A percentile compares a stretch with the other conserved stretches of the same genome.
Evolutionary conservation across 2,329 filamentous ascomycete genomes (phyloP).

Genomic region (Aspergillus sergii): DNA sequence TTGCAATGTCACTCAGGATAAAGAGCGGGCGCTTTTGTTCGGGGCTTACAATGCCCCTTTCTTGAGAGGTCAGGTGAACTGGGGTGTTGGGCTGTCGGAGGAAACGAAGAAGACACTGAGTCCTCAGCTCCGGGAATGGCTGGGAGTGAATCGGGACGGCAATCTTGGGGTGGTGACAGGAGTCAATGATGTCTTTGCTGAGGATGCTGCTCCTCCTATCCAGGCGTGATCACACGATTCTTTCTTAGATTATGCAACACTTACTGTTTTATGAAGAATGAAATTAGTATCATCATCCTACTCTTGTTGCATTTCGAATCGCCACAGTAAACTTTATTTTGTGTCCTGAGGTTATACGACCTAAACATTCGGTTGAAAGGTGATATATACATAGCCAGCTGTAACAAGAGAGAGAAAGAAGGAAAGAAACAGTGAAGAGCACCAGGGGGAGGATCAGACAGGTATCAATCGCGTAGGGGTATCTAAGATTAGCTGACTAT

Average conservation of each 20-base stretch:
- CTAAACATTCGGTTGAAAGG: not conserved
- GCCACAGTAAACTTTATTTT: not conserved
- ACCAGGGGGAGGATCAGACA: no score
- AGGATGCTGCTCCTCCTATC: not conserved
- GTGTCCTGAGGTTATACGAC: not conserved
- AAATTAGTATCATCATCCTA: not conserved
- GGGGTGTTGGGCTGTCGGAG: conserved; percentile 1
- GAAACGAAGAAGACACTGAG: conserved; percentile 2
- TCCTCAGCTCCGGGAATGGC: not conserved
- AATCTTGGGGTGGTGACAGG: not conserved
- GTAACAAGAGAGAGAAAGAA: not conserved
- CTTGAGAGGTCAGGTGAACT: conserved; percentile 3
- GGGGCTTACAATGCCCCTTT: conserved; percentile 1
- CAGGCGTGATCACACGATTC: not conserved
- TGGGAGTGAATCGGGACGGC: not conserved
- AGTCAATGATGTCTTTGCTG: not conserved
- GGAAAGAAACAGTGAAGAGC: not conserved
- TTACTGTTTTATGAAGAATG: not conserved
- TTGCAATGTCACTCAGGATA: conserved; percentile 2
- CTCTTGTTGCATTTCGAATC: not conserved
- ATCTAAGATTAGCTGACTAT: not conserved
- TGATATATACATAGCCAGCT: no score
- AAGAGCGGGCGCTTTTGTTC: conserved; percentile 7
- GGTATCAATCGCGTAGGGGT: not conserved
- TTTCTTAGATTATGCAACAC: not conserved